These are phyloP conservation scores for Lasiodiplodia gonubiensis DNA, from an alignment of 2,329 filamentous ascomycete genomes.

Conservation along the genomic window DNA sequence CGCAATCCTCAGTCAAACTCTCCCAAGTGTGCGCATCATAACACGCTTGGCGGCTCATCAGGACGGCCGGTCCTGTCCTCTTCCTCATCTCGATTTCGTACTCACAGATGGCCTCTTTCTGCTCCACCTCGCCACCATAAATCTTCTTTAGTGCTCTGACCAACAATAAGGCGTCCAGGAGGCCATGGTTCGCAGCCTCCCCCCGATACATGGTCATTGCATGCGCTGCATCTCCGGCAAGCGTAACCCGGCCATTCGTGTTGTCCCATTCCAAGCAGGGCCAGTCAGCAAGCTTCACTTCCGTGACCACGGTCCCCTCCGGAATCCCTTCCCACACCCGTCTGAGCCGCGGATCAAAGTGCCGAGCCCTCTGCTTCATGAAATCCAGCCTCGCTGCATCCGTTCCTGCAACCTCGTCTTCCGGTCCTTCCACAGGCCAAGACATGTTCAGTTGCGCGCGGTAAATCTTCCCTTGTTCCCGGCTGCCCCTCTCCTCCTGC, in stretches of 20 bases:
- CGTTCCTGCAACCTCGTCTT: constrained; percentile 29
- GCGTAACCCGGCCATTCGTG: background rate
- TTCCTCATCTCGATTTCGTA: constrained; percentile 30
- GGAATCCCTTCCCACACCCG: constrained; percentile 28
- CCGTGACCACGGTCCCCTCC: constrained; percentile 28
- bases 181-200: constrained; percentile 32
- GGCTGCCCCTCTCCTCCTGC: constrained; percentile 32
- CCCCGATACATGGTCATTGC: constrained; percentile 31
- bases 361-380: constrained; percentile 31
- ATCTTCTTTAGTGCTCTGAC: constrained; percentile 15
- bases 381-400: constrained; percentile 26
- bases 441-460: constrained; percentile 55
- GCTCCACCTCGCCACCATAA: background rate
- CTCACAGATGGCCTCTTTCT: constrained; percentile 27
- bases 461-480: constrained; percentile 34
- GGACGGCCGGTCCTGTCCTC: constrained; percentile 27
- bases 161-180: constrained; percentile 30
- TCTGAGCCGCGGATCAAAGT: constrained; percentile 27
- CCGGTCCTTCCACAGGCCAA: constrained; percentile 41
- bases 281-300: constrained; percentile 33
- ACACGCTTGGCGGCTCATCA: constrained; percentile 32
- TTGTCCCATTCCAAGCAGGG: constrained; percentile 30
- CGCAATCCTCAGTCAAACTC: constrained; percentile 21
- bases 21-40: constrained; percentile 32
- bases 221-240: constrained; percentile 13